Conservation (phyloP, 768 basidiomycete species). For the Chalciporus pseudorubinellus region DNA sequence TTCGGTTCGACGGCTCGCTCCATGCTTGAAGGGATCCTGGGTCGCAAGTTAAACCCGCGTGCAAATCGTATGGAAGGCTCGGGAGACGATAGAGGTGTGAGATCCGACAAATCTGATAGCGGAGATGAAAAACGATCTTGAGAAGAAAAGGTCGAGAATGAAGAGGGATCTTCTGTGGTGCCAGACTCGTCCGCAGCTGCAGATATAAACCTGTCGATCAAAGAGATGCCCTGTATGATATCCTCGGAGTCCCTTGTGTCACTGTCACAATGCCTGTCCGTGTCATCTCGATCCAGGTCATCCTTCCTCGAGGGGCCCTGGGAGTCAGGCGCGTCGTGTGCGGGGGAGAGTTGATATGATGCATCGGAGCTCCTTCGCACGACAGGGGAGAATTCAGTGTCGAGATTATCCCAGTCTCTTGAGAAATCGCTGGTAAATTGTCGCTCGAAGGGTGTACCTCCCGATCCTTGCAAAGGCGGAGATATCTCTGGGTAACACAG, state of each 20-base stretch:
- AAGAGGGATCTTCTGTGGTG: background rate
- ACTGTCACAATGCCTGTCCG: too few species aligned
- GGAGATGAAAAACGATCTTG: conserved; percentile 21
- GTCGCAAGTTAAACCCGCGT: conserved; percentile 1
- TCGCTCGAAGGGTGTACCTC: conserved; percentile 29
- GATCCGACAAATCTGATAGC: conserved; percentile 27
- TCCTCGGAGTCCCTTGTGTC: conserved; percentile 5
- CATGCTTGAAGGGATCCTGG: conserved; percentile 8
- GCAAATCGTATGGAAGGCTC: conserved; percentile 6
- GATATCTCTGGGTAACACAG: conserved; percentile 26
- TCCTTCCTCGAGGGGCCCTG: too few species aligned
- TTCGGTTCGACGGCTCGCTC: background rate
- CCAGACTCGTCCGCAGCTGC: conserved; percentile 18
- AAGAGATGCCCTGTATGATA: conserved; percentile 17
- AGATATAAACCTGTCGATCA: conserved; percentile 30
- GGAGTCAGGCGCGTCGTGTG: background rate
- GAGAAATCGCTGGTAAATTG: conserved; percentile 24
- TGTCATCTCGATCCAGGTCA: too few species aligned
- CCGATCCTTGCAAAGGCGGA: conserved; percentile 25
- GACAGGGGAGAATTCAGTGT: conserved; percentile 25
- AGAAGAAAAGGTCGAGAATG: conserved; percentile 1
- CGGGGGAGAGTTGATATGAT: conserved; percentile 8
- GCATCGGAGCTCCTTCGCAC: conserved; percentile 4
- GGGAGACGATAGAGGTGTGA: conserved; percentile 31
- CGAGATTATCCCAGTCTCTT: conserved; percentile 16